Base-by-base conservation (phyloP, 2,329 filamentous ascomycete genomes). In the Claviceps sp. region DNA sequence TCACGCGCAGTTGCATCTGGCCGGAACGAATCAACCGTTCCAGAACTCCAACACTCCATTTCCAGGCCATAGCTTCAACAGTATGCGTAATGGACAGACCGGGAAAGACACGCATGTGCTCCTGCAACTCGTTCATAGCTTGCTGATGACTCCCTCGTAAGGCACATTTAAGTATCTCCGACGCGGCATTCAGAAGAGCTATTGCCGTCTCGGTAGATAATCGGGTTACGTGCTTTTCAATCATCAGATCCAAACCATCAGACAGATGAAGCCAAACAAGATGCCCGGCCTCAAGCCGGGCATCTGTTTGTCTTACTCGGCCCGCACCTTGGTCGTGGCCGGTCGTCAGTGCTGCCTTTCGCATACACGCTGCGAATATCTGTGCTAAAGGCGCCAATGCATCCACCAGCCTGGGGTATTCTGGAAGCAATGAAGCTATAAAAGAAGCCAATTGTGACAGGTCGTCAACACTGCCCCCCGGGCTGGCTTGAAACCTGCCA, bases 1-100 rank as follows among this genome's bases (percentile, higher is more conserved):
- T 77, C 13, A 94, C 86, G 40, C 91, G 84, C 40, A 96, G 73
- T 62, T 95, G 88, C 89, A 97, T 95, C 61, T 91, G 87, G 39
- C 87, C 84, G 53, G 87, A 91, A 61, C 78, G 81, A 50, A 96
- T 83, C 58, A 91, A 81, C 58, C 80, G 84, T 59, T 80, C 81
- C 50, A 87, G 71, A 1, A 84, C 71, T 44, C 73, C 72, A 59
- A 95, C 82, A 49, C 81, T 83, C 84, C 87, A 94, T 52, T 81
- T 75, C 50, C 74, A 72, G 1, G 74, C 68, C 16, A 85, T 71
- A 0, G 82, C 70, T 8, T 78, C 75, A 1, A 70, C 61, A 1
- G 70, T 70, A 52, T 68, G 67, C 2, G 62, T 64, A 3, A 57
- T 55, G 7, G 68, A 60, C 24, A 77, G 64, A 8, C 68, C 55